Evolutionary conservation across 164 flowering plant species (phyloP), one percentile per base, ranked within the genome.

Genomic region (Vitis cinerea): DNA sequence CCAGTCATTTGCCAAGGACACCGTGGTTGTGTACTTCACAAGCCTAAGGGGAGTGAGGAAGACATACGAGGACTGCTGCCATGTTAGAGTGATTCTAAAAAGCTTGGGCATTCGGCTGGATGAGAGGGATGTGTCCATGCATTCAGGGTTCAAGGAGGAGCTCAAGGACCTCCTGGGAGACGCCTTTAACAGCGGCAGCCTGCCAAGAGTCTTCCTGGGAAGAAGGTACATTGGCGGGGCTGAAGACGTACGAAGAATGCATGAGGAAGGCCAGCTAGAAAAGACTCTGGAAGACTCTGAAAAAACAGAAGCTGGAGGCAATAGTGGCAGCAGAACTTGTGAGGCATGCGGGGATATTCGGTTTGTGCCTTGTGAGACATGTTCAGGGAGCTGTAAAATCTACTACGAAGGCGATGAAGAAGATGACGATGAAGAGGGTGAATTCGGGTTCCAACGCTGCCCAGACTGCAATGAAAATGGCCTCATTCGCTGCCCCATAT

Each of bases 381-480:
- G 99, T 67, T 83, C 82, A 4, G 99, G 99, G 56, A 95, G 99
- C 70, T 89, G 99, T 74, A 95, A 93, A 71, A 71, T 95, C 1
- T 93, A 78, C 63, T 78, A 74, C 17, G 97, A 89, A 59, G 75
- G 51, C 3, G 86, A 83, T 52, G 78, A 74, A 0, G 84, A 51
- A n/a, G 80, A 71, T 27, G 70, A 56, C 0, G 71, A 71, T 0
- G 83, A 67, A 2, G 84, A 68, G 1, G 80, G 69, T 29, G 90
- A 76, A 27, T 82, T n/a, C 49, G 83, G 83, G 27, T 91, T 94
- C 58, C 86, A 81, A 60, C 76, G 94, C 9, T 94, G 98, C 63
- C 90, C 92, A 3, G 87, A 94, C 65, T 94, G 97, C 66, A 94
- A 94, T 70, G 98, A 94, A 64, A 94, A 94, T 72, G 98, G 98